Evolutionary conservation across 495 filamentous ascomycete species (phyloP), one percentile per base, ranked within the genome.

Genomic region (Hyaloscypha finlandica): DNA sequence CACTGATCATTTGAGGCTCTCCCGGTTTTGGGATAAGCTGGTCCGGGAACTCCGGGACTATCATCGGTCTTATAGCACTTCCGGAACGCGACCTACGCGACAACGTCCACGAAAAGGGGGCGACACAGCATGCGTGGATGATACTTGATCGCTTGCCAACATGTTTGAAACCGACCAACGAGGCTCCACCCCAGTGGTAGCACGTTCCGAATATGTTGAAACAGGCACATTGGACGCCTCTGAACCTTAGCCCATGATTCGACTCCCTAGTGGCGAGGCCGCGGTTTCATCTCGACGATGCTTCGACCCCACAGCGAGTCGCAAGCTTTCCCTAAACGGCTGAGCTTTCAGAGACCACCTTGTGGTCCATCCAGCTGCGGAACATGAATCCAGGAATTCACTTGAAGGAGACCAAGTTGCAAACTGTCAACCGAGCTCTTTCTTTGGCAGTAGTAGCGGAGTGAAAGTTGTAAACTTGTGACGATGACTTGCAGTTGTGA

Each of bases 251-350:
- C 8, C 59, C 37, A 25, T 33, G 59, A 61, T 19, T 20, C 8
- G 35, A 48, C 4, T 19, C 42, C 59, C 20, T 25, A 35, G 20
- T 48, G 37, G 35, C 59, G 59, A 61, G 37, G 31, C 1, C 14
- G 8, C 59, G 51, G 59, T 61, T 61, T 61, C 59, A 61, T 61
- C 20, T 48, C 33, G 30, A 11, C 56, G 22, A 59, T 30, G 31
- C 56, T 37, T 48, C 16, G 16, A 14, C 42, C 16, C 16, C 42
- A 48, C 42, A 48, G 11, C 16, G 42, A 48, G 42, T 48, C 42
- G 42, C 42, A 48, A 48, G 42, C 42, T 19, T 48, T 48, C 42
- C 42, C 16, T 48, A 16, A 16, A 16, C 16, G 16, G 42, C 42
- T 48, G 42, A 48, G 42, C 42, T 19, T 14, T 48, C 16, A 48